Conservation (phyloP, 2,329 filamentous ascomycete genomes). For the Monosporascus sp. region DNA sequence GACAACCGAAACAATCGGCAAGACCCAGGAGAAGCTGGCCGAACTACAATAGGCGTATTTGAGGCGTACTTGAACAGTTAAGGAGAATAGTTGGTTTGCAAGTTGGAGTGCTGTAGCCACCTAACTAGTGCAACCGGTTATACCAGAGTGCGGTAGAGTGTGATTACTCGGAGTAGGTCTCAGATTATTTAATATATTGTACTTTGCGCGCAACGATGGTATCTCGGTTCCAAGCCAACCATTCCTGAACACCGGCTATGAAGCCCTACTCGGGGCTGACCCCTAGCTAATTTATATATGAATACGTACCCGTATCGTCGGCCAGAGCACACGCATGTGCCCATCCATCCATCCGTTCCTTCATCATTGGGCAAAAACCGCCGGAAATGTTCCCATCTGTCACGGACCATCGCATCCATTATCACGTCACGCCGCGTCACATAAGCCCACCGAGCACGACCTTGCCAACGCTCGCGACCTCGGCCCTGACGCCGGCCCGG, state of each 20-base stretch:
- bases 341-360: not conserved
- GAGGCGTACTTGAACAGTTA: too few relatives aligned
- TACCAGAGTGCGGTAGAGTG: too few relatives aligned
- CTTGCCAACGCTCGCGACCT: slow-evolving; percentile 80
- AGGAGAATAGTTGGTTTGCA: too few relatives aligned
- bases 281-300: not conserved
- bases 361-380: not conserved
- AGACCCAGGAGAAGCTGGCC: too few relatives aligned
- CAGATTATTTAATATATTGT: too few relatives aligned
- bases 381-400: too few relatives aligned
- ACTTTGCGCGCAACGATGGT: too few relatives aligned
- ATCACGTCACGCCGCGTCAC: slow-evolving; percentile 29
- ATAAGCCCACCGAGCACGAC: slow-evolving; percentile 86
- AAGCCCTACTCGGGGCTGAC: not conserved
- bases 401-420: not conserved
- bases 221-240: not conserved
- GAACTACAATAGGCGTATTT: too few relatives aligned
- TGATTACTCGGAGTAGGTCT: too few relatives aligned
- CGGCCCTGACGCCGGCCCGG: slow-evolving; percentile 67
- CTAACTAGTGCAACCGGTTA: too few relatives aligned
- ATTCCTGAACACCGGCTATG: not conserved
- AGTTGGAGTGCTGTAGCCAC: too few relatives aligned
- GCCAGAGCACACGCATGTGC: not conserved
- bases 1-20: too few relatives aligned
- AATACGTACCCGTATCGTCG: not conserved